Conservation (phyloP, 2,329 filamentous ascomycete species). For the Trichoderma harzianum region DNA sequence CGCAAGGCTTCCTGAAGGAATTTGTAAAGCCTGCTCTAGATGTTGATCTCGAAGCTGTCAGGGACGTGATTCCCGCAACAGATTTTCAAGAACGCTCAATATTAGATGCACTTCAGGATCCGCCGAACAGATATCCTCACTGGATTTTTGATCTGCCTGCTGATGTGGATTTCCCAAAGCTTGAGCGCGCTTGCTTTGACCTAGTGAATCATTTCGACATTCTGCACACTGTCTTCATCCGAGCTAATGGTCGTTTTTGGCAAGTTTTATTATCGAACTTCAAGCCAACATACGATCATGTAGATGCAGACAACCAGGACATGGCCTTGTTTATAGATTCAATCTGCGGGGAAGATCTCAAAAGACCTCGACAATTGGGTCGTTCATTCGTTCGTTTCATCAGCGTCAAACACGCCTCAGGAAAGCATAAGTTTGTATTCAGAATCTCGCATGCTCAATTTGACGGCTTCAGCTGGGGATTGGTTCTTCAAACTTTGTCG, state of each 20-base stretch:
- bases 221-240: conserved; percentile 8
- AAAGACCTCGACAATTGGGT: conserved; percentile 4
- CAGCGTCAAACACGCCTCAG: not conserved
- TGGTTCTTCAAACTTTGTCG: conserved; percentile 7
- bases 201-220: conserved; percentile 10
- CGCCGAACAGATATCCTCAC: conserved; percentile 10
- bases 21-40: conserved; percentile 1
- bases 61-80: not conserved
- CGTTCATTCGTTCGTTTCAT: conserved; percentile 6
- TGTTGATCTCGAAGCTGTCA: not conserved
- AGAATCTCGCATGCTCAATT: conserved; percentile 17
- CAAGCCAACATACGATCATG: not conserved
- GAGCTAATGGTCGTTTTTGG: conserved; percentile 9
- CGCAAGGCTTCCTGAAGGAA: not conserved
- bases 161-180: conserved; percentile 1
- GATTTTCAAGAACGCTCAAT: conserved; percentile 12
- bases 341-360: not conserved
- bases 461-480: conserved; percentile 14
- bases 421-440: conserved; percentile 12
- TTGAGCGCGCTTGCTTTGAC: not conserved
- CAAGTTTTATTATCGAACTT: conserved; percentile 10
- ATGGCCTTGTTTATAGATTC: not conserved
- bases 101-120: conserved; percentile 4
- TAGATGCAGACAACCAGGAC: conserved; percentile 2
- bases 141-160: conserved; percentile 13